phyloP scores from a whole-genome alignment of 306 rosid genomes.

The Dicorynia guianensis region DNA sequence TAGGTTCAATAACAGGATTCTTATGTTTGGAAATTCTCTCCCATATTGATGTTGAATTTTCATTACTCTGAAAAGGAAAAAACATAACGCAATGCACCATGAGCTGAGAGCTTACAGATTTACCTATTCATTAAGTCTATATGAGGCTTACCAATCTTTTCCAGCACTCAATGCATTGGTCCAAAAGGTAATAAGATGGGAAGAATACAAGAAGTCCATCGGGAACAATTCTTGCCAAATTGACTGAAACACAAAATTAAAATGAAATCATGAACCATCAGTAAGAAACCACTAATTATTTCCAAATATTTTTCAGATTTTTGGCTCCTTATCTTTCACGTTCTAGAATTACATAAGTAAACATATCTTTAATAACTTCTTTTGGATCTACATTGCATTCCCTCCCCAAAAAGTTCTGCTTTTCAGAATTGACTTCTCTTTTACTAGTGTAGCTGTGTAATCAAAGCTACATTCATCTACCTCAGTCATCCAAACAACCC shows the following conservation, averaged over 20 bases:
- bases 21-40: constrained; percentile 90
- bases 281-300: constrained; percentile 6
- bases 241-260: constrained; percentile 68
- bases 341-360: not conserved
- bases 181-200: constrained; percentile 92
- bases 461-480: constrained; percentile 20
- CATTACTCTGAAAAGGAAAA: constrained; percentile 61
- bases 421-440: constrained; percentile 3
- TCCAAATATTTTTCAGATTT: constrained; percentile 10
- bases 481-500: not conserved
- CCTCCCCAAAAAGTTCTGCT: constrained; percentile 1
- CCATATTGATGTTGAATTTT: constrained; percentile 83
- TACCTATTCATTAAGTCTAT: constrained; percentile 30
- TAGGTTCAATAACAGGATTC: constrained; percentile 94
- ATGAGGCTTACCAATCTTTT: constrained; percentile 65
- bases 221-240: constrained; percentile 92
- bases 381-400: not conserved
- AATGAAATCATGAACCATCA: constrained; percentile 27
- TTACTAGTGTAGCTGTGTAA: constrained; percentile 13
- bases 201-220: constrained; percentile 97
- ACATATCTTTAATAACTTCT: not conserved
- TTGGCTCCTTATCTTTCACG: not conserved
- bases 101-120: constrained; percentile 39
- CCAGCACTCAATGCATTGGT: constrained; percentile 87
- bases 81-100: constrained; percentile 23